phyloP scores from a whole-genome alignment of 305 asterid species.

The Plantago lanceolata region DNA sequence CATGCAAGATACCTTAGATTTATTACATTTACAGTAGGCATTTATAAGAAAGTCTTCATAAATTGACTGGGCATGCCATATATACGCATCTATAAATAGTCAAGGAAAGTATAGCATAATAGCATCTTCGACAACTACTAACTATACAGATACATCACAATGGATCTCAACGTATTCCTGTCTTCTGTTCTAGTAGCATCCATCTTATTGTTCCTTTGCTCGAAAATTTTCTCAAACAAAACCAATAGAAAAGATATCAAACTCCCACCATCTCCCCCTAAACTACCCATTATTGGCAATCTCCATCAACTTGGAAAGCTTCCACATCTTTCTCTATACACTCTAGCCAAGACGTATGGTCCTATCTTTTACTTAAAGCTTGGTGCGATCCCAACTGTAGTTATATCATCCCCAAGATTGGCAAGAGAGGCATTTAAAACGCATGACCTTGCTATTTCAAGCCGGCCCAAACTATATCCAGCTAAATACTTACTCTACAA shows the following conservation, averaged over 20 bases:
- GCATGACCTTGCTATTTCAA: conserved; percentile 42
- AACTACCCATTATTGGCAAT: conserved; percentile 57
- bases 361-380: conserved; percentile 47
- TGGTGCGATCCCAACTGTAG: conserved; percentile 43
- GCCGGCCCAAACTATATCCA: conserved; percentile 43
- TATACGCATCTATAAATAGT: too few species aligned
- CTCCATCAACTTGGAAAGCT: conserved; percentile 48
- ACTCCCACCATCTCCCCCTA: conserved; percentile 48
- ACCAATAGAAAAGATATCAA: conserved; percentile 5
- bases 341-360: conserved; percentile 39
- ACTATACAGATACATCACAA: neutral
- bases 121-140: too few species aligned
- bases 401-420: conserved; percentile 41
- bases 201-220: neutral
- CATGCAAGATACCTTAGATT: too few species aligned
- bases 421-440: conserved; percentile 47
- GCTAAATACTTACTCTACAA: conserved; percentile 47
- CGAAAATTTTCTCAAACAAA: neutral
- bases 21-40: too few species aligned
- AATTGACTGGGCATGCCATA: too few species aligned
- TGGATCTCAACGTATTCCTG: conserved; percentile 2
- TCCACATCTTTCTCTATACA: conserved; percentile 45
- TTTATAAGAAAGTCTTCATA: too few species aligned
- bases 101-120: too few species aligned
- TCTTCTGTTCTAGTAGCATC: neutral